Base-by-base conservation (phyloP, 495 filamentous ascomycete species). In the Diplogelasinospora grovesii region DNA sequence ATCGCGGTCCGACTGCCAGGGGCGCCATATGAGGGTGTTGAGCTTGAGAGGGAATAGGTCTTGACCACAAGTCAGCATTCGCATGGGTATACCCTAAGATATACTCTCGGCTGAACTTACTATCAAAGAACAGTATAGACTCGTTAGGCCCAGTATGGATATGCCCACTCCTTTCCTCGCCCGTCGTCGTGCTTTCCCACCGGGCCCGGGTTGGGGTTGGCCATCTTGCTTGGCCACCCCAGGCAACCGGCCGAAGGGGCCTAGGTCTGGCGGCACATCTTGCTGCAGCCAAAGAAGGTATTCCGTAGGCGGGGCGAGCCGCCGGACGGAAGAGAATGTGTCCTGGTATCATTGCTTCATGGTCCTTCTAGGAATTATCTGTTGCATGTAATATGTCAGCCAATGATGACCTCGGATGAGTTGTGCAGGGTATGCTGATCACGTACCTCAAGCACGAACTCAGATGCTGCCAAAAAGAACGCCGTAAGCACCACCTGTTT, bases 61-160 rank as follows among this genome's bases (percentile, higher is more conserved):
- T 95, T 49, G 5, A 22, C 20, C 16, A 41, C 30, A 21, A 23
- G 34, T 36, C 14, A 35, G 22, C 16, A 8, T 16, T 11, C 8
- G 3, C 8, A 11, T 1, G 16, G 27, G 11, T 8, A 16, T 2
- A 26, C 28, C 11, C 19, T 22, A 26, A 10, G 14, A n/a, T n/a
- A 29, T n/a, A n/a, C n/a, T n/a, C 13, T 7, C 13, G 10, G 8
- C 2, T 19, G 8, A 3, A 60, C 79, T 53, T 62, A 93, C 87
- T 95, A 55, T 94, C 87, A 46, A 98, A 79, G 62, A 89, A 98
- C 5, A 98, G 51, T 18, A 96, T 79, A 0, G 79, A 81, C 64
- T 96, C 87, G 42, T 83, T 82, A 1, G 79, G 60, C 1, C 59
- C 68, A 5, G 83, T 57, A 15, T 73, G 60, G 44, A 98, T 94